Evolutionary conservation across 169 alveolate species (phyloP).

Genomic region (Amoebophrya sp.): DNA sequence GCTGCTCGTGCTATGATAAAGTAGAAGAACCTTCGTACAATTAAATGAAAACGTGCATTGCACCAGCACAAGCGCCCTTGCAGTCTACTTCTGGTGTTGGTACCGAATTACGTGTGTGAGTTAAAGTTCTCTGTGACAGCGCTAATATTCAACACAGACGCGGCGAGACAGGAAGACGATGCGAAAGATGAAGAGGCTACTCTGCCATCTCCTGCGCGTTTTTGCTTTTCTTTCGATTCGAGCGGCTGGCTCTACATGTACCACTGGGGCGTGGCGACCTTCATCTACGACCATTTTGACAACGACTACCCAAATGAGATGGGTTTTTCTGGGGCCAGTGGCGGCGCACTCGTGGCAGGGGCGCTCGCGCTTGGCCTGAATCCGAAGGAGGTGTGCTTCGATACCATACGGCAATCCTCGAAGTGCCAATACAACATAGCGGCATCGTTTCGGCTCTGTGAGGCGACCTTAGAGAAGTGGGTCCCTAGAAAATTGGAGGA

Average conservation of each 20-base stretch:
- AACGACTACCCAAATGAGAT: background rate
- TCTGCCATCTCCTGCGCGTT: too few species aligned
- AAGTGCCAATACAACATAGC: background rate
- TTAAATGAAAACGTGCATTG: too few species aligned
- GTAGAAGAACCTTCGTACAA: too few species aligned
- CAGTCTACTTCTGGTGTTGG: too few species aligned
- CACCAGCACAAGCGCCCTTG: too few species aligned
- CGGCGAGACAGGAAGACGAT: too few species aligned
- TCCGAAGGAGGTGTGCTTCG: background rate
- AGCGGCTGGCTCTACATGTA: background rate
- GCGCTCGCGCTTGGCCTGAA: background rate
- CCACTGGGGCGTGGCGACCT: slow-evolving; percentile 10
- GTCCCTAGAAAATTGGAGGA: too few species aligned
- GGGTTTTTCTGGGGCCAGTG: background rate
- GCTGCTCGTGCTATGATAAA: too few species aligned
- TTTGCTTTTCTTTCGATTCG: background rate
- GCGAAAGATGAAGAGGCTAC: too few species aligned
- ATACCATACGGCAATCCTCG: background rate
- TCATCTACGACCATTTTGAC: background rate
- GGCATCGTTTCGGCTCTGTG: background rate
- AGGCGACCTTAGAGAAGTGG: background rate
- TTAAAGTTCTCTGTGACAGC: too few species aligned
- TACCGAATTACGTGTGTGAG: too few species aligned
- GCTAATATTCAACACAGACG: too few species aligned
- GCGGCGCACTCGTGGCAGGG: slow-evolving; percentile 3